Evolutionary conservation across 345 rosid genomes (phyloP), one percentile per base, ranked within the genome.

Genomic region (Mangifera indica): DNA sequence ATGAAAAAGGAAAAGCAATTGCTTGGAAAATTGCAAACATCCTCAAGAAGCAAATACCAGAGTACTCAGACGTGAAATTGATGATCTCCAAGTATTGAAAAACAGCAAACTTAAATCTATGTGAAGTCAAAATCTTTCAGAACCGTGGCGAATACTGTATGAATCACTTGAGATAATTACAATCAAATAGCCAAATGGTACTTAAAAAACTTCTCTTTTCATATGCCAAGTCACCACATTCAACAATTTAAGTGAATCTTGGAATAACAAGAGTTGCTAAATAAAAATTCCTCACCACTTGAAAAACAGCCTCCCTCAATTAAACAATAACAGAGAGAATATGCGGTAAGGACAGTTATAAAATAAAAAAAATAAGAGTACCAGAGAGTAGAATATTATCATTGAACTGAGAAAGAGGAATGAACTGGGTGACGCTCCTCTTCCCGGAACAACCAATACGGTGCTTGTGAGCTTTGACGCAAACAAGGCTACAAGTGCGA

Each of bases 401-500:
- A 67, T 94, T 74, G 85, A 90, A 92, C 42, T 77, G 69, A 4
- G 97, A 89, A 51, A 87, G 74, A 18, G 93, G 93, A 32, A 94
- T 81, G 67, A 89, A 82, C 1, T 77, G 82, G 40, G 92, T 81
- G 67, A 18, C 59, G 44, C 80, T 76, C 72, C 88, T 82, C 74
- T 84, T 89, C 45, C 99, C 99, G 3, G 83, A 76, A 76, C 99
- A 94, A 70, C 83, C 83, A 32, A 91, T 88, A 51, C 90, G 96
- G 26, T 76, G 75, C 86, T 94, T 94, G 82, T 94, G 98, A 46
- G 92, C 84, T 64, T 90, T 92, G 70, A 94, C 88, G 60, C 98
- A 92, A 45, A 74, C 71, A 60, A 94, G 92, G 66, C 96, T 79
- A 83, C 99, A 92, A 1, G 99, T 83, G 26, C 91, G 90, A 22